Evolutionary conservation across 129 eudicot species (phyloP).

Genomic region (Chrysanthemum makinoi): DNA sequence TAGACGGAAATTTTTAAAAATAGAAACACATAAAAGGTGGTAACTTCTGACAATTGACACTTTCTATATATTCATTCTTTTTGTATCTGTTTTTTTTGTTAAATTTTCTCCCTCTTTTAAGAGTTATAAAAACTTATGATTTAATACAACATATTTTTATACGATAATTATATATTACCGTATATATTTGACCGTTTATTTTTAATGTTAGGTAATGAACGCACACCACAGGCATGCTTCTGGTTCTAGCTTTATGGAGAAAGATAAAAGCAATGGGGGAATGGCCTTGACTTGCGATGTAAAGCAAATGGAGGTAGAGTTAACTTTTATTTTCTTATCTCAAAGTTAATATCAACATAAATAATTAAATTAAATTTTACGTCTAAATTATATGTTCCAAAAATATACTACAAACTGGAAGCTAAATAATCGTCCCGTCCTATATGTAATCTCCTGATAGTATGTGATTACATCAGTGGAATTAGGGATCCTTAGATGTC

Average conservation of each 20-base stretch:
- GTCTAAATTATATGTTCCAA: no score
- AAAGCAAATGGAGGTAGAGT: constrained; percentile 22
- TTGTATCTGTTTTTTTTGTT: background rate
- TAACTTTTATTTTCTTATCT: background rate
- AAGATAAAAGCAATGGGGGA: constrained; percentile 10
- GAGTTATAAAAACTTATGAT: background rate
- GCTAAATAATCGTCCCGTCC: no score
- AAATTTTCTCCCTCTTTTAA: no score
- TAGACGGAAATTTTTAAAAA: no score
- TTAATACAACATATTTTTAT: background rate
- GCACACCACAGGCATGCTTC: constrained; percentile 8
- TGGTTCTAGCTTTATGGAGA: constrained; percentile 11
- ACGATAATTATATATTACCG: background rate
- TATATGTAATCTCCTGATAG: no score
- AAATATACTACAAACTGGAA: no score
- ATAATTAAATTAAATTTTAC: background rate
- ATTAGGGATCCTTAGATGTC: no score
- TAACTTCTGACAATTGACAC: no score
- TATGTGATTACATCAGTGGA: no score
- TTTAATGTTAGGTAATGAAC: constrained; percentile 20
- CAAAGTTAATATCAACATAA: background rate
- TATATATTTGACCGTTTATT: background rate
- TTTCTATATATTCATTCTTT: background rate
- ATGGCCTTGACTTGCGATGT: constrained; percentile 21
- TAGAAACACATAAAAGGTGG: no score